Percentiles rank a stretch among this genome's conserved stretches.
Conservation (phyloP, 2,329 filamentous ascomycete species). For the Acephala macrosclerotiorum region DNA sequence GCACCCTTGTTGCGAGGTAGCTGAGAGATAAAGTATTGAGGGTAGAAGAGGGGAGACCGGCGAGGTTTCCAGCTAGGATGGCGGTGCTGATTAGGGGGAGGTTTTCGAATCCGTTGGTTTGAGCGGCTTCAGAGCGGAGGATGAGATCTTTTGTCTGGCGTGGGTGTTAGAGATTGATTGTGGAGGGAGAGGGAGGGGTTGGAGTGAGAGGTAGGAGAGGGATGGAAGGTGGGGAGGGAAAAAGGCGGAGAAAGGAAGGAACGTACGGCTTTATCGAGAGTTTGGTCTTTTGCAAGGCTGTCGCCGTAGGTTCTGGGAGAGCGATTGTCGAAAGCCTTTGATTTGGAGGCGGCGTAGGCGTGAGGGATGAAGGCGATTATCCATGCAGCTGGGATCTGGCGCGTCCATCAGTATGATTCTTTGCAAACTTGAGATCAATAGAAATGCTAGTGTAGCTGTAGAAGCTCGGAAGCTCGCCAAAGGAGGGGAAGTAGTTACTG, state of each 20-base stretch:
- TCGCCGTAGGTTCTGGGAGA: conserved; percentile 42
- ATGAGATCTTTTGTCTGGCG: conserved; percentile 44
- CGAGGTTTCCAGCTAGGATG: conserved; percentile 48
- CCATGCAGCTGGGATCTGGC: conserved; percentile 42
- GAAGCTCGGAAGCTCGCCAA: not conserved
- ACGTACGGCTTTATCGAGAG: conserved; percentile 41
- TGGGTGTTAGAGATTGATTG: conserved; percentile 6
- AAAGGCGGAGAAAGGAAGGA: not conserved
- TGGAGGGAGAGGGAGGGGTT: conserved; percentile 4
- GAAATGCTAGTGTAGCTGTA: not conserved
- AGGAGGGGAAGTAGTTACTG: not conserved
- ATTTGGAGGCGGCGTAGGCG: conserved; percentile 40
- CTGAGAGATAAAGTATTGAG: conserved; percentile 31
- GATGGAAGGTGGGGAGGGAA: no score
- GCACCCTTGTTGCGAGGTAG: conserved; percentile 33
- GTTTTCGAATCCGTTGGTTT: conserved; percentile 49
- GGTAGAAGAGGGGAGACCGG: conserved; percentile 37
- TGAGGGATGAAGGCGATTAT: conserved; percentile 45
- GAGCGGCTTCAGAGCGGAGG: conserved; percentile 47
- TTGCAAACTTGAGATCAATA: not conserved
- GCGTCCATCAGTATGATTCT: not conserved
- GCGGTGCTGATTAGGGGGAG: conserved; percentile 48
- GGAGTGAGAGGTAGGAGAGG: no score
- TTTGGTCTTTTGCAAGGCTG: conserved; percentile 40
- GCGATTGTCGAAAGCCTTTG: conserved; percentile 40